phyloP scores from a whole-genome alignment of 2,329 filamentous ascomycete genomes.

The Penicillium sp. region DNA sequence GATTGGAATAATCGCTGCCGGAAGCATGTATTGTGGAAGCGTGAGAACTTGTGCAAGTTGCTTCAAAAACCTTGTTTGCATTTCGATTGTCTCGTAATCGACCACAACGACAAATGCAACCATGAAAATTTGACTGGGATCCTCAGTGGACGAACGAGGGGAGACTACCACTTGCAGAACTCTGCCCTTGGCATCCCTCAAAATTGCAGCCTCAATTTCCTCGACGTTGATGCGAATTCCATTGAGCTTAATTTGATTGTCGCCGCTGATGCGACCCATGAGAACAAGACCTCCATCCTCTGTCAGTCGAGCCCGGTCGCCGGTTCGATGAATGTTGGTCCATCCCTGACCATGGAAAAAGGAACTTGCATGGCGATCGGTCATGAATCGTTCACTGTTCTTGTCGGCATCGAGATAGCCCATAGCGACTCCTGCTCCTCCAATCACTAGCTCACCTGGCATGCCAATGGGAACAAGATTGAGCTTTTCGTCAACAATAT shows the following conservation, averaged over 20 bases:
- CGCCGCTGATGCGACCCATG: slow-evolving; percentile 29
- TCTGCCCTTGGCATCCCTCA: slow-evolving; percentile 20
- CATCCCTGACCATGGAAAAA: slow-evolving; percentile 12
- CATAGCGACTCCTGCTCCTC: slow-evolving; percentile 21
- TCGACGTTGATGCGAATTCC: slow-evolving; percentile 47
- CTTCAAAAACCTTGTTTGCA: slow-evolving; percentile 14
- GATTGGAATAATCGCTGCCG: slow-evolving; percentile 28
- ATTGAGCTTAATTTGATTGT: slow-evolving; percentile 31
- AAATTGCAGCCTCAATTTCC: slow-evolving; percentile 44
- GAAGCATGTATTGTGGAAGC: slow-evolving; percentile 40
- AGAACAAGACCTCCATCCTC: slow-evolving; percentile 29
- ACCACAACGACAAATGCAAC: slow-evolving; percentile 14
- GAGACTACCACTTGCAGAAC: slow-evolving; percentile 18
- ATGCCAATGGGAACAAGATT: slow-evolving; percentile 42
- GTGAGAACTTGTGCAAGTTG: slow-evolving; percentile 31
- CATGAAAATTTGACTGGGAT: slow-evolving; percentile 5
- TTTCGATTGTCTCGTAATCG: neutral
- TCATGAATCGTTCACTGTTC: slow-evolving; percentile 9
- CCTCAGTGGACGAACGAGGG: neutral
- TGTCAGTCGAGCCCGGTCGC: slow-evolving; percentile 14
- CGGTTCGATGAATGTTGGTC: slow-evolving; percentile 12
- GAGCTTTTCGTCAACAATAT: slow-evolving; percentile 43
- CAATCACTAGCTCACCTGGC: slow-evolving; percentile 47
- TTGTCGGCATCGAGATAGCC: slow-evolving; percentile 14
- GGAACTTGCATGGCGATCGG: slow-evolving; percentile 9